phyloP scores from a whole-genome alignment of 83 land plant genomes.

The Thuja plicata region DNA sequence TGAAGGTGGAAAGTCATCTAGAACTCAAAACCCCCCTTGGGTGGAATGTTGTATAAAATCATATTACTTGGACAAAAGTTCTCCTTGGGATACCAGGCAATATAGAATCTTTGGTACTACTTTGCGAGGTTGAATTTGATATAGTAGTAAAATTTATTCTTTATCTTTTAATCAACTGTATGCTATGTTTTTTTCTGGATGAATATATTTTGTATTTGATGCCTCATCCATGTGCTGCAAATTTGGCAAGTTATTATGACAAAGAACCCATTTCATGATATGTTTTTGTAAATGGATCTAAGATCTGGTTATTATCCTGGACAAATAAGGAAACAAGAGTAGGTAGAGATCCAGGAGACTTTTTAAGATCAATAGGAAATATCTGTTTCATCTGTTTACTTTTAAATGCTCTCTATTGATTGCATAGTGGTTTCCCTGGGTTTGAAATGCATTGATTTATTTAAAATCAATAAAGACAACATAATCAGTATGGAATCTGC shows the following conservation, averaged over 20 bases:
- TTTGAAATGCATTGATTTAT: too few species aligned
- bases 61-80: slow-evolving; percentile 51
- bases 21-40: slow-evolving; percentile 76
- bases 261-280: not conserved
- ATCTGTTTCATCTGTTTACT: too few species aligned
- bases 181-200: not conserved
- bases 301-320: not conserved
- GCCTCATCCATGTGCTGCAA: not conserved
- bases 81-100: slow-evolving; percentile 48
- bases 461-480: too few species aligned
- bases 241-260: not conserved
- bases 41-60: slow-evolving; percentile 59
- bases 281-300: not conserved
- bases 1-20: slow-evolving; percentile 18
- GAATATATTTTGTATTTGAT: not conserved
- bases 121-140: slow-evolving; percentile 19
- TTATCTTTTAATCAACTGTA: not conserved
- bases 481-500: too few species aligned
- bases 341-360: not conserved
- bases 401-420: too few species aligned
- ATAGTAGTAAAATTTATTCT: not conserved
- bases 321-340: too few species aligned
- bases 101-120: slow-evolving; percentile 59
- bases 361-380: too few species aligned
- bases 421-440: too few species aligned